Conservation (phyloP, 345 rosid genomes). For the Camelina neglecta region DNA sequence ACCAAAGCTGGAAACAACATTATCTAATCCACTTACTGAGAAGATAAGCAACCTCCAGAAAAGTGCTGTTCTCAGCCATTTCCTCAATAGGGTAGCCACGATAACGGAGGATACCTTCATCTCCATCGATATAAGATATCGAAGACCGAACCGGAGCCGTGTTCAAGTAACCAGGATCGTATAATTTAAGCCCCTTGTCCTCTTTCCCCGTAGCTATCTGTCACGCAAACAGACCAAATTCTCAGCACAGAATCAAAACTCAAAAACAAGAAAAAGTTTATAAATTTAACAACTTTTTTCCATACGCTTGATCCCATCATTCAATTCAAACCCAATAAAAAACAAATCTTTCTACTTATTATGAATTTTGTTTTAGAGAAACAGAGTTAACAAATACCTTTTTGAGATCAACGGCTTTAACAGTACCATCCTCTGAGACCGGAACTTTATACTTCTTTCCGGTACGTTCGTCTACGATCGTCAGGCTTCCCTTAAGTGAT, state of each 20-base stretch:
- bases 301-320: neutral
- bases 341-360: neutral
- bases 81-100: conserved; percentile 44
- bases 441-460: conserved; percentile 66
- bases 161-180: conserved; percentile 94
- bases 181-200: conserved; percentile 83
- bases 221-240: neutral
- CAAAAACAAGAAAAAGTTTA: too few species aligned
- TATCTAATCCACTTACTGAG: conserved; percentile 25
- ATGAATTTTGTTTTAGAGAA: neutral
- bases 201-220: conserved; percentile 74
- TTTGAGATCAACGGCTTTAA: conserved; percentile 82
- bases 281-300: neutral
- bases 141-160: conserved; percentile 91
- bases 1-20: too few species aligned
- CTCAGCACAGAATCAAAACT: neutral
- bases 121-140: conserved; percentile 92
- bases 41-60: conserved; percentile 41
- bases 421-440: conserved; percentile 69
- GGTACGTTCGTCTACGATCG: conserved; percentile 77
- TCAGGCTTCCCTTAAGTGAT: conserved; percentile 58
- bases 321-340: neutral
- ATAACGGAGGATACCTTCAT: conserved; percentile 62
- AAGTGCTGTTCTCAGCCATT: conserved; percentile 43
- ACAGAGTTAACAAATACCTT: conserved; percentile 54